Conservation (phyloP, 306 rosid species). For the Gillenia trifoliata region DNA sequence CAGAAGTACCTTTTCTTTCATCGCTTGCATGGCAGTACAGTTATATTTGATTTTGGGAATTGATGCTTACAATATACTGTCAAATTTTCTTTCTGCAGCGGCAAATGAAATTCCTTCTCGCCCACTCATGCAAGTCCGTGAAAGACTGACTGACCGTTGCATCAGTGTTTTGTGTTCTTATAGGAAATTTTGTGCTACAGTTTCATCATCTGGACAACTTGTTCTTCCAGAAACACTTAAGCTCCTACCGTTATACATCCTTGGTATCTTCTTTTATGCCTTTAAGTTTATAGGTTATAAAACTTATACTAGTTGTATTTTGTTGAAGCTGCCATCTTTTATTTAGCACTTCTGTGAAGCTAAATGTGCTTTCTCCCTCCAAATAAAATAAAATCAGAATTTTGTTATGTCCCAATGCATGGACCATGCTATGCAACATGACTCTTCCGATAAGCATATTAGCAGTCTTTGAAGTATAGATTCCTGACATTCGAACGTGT, state of each 20-base stretch:
- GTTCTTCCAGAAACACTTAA: slow-evolving; percentile 90
- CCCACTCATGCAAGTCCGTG: slow-evolving; percentile 73
- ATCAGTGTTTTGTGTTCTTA: slow-evolving; percentile 62
- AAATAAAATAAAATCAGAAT: neutral
- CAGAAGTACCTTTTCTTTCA: neutral
- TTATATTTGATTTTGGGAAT: neutral
- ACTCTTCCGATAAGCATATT: neutral
- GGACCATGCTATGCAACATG: neutral
- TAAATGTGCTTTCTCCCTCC: neutral
- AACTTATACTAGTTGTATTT: neutral
- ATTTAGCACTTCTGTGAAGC: neutral
- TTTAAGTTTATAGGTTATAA: neutral
- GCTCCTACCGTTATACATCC: slow-evolving; percentile 77
- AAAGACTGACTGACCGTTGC: slow-evolving; percentile 69
- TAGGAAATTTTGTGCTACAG: slow-evolving; percentile 87
- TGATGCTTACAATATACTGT: neutral
- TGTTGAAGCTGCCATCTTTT: neutral
- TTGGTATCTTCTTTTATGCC: slow-evolving; percentile 43
- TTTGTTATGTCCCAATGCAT: neutral
- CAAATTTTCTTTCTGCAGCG: slow-evolving; percentile 35
- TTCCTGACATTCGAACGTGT: neutral
- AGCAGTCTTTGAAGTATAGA: neutral
- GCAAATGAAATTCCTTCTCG: slow-evolving; percentile 64
- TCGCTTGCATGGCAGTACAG: neutral
- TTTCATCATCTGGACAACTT: slow-evolving; percentile 80